These are phyloP conservation scores for Fusarium pseudonygamai DNA, from an alignment of 2,329 filamentous ascomycete species.

Conservation along the genomic window DNA sequence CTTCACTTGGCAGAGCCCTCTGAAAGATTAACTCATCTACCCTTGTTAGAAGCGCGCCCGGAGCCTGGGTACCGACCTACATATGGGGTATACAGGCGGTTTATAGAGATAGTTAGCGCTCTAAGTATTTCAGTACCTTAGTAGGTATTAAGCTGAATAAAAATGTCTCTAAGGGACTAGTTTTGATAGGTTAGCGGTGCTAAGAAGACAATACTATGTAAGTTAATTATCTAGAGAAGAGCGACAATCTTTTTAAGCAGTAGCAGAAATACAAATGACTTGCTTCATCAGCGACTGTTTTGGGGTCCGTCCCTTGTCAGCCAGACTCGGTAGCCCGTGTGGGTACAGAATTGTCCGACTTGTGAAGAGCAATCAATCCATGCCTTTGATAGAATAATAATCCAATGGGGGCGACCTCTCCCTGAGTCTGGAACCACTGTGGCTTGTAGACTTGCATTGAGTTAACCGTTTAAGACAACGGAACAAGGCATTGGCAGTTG, in stretches of 20 bases:
- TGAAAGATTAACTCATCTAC: conserved; percentile 20
- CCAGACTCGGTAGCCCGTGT: background rate
- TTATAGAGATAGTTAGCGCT: conserved; percentile 1
- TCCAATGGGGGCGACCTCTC: background rate
- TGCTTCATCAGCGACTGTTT: background rate
- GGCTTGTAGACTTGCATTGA: conserved; percentile 22
- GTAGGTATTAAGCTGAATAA: background rate
- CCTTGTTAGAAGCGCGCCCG: conserved; percentile 28
- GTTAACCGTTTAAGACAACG: background rate
- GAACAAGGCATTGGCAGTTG: conserved; percentile 20
- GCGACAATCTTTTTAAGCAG: background rate
- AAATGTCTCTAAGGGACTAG: background rate
- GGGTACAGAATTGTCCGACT: conserved; percentile 7
- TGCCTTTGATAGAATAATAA: background rate
- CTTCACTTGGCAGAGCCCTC: conserved; percentile 34
- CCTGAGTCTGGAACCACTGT: conserved; percentile 23
- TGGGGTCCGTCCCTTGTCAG: conserved; percentile 9
- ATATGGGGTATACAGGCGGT: background rate
- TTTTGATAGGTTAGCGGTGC: background rate
- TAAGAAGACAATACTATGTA: background rate
- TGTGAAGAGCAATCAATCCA: background rate
- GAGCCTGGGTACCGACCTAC: conserved; percentile 22
- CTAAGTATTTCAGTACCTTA: background rate
- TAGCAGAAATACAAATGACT: background rate
- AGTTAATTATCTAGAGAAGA: background rate